Evolutionary conservation across 768 basidiomycete genomes (phyloP), one percentile per base, ranked within the genome.

Genomic region (Boletus reticulatus): DNA sequence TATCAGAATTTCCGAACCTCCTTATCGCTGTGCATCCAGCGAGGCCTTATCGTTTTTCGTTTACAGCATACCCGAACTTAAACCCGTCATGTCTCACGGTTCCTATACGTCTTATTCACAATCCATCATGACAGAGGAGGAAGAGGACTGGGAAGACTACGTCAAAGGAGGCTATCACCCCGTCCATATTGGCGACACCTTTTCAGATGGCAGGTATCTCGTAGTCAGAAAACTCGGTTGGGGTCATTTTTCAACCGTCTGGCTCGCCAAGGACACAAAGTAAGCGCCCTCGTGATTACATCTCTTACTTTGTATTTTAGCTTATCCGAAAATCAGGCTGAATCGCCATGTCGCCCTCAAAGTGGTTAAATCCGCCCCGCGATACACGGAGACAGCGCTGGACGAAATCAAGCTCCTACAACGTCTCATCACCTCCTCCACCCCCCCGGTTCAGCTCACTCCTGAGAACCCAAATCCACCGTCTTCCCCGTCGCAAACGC

Each of bases 381-480:
- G 97, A 47, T 99, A 99, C 73, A 99, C 96, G 1, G 96, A 99
- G 69, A 99, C 97, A 0, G 97, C 97, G 0, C 78, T 98, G 34
- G 97, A 99, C 76, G 97, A 99, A 76, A 98, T 99, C 76, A 98
- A 98, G 70, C 88, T 99, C 3, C 83, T 98, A 19, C 94, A 98
- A 66, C 88, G 95, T 8, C 87, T 98, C 62, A 95, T 96, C 73
- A 90, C 90, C 9, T 92, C 93, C 19, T 78, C 85, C 57, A 76
- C 83, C 0, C 86, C 85, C 0, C 81, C 81, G 22, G 67, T 78
- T 34, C 69, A 73, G 0, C 76, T 82, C 19, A 75, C 81, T 0
- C 66, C 78, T 1, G 68, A 76, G 3, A 80, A 80, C 51, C 82
- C 82, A 2, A 73, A 76, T 48, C 82, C 84, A 1, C 60, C 78